Evolutionary conservation across 2,329 filamentous ascomycete species (phyloP), one percentile per base, ranked within the genome.

Genomic region (Nemania serpens): DNA sequence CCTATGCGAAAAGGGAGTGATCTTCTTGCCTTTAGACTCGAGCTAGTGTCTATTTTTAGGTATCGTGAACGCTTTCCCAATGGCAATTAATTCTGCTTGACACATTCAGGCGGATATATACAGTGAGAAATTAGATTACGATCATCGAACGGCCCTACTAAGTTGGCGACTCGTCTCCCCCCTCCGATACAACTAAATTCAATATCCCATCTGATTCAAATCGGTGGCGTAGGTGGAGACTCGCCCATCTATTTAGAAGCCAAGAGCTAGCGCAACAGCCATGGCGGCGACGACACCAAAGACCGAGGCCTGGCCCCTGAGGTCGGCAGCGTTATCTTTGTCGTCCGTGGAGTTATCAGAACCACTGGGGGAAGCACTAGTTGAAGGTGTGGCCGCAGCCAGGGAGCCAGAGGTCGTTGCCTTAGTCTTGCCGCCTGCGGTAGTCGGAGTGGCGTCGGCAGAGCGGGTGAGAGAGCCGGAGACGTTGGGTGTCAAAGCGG

Each of bases 231-330:
- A 43, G 42, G 43, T 11, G 20, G 15, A n/a, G 36, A 18, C 20
- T 13, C 2, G 12, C 34, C 37, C 12, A 20, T 37, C 15, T n/a
- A 18, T 39, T 51, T 67, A 71, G 55, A 67, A 68, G 54, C 70
- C 67, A 6, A 70, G 65, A 42, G 62, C 61, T 12, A 71, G 58
- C 17, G 67, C 66, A 22, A 62, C 66, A 25, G 52, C 70, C 25
- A 73, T 65, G n/a, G 70, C 70, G 37, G 68, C 45, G 4, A 71
- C 62, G 43, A 71, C 65, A 12, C 66, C 67, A 11, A 71, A 60
- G 12, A 72, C 54, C 2, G 70, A 71, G 47, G 68, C 62, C 17
- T 62, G 51, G 29, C 62, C 52, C 12, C 43, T 39, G 17, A 64
- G 43, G 22, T 62, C 62, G 15, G 64, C 64, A 33, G 58, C 61